A percentile compares a stretch with the other conserved stretches of the same genome.
Evolutionary conservation across 768 basidiomycete species (phyloP).

Genomic region (Calvatia gigantea): DNA sequence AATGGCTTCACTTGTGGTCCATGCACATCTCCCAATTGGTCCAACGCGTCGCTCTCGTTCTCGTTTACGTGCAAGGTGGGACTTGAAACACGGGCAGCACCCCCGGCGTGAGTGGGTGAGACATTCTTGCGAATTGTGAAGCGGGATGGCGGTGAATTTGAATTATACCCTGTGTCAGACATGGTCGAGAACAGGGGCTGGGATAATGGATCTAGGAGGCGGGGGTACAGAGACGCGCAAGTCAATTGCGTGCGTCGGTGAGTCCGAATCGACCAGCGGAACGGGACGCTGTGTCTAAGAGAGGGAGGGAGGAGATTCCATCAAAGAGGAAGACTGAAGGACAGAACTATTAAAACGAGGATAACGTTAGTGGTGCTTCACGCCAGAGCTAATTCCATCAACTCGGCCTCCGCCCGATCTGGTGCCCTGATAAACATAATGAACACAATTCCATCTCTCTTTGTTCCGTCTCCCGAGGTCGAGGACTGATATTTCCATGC

Average conservation of each 20-base stretch:
- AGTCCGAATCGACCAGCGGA: conserved; percentile 12
- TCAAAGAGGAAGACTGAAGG: background rate
- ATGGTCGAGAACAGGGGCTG: background rate
- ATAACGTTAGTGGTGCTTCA: background rate
- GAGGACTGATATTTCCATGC: background rate
- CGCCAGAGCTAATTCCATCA: background rate
- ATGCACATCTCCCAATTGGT: background rate
- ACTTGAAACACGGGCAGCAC: background rate
- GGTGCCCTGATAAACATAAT: background rate
- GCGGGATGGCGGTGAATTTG: background rate
- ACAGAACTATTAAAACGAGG: conserved; percentile 1
- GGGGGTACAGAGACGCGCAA: conserved; percentile 6
- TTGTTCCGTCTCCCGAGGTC: background rate
- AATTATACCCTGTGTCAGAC: background rate
- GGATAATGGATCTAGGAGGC: background rate
- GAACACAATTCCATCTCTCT: background rate
- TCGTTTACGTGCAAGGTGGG: background rate
- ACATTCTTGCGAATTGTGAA: background rate
- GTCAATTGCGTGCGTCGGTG: conserved; percentile 13
- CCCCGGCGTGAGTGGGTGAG: background rate
- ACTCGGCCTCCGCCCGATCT: background rate
- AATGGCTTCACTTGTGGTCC: background rate
- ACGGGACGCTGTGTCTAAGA: background rate
- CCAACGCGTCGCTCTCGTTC: background rate
- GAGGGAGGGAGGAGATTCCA: background rate